A percentile compares a stretch with the other conserved stretches of the same genome.
Evolutionary conservation across 139 green algal species (phyloP).

Genomic region (Monoraphidium neglectum): DNA sequence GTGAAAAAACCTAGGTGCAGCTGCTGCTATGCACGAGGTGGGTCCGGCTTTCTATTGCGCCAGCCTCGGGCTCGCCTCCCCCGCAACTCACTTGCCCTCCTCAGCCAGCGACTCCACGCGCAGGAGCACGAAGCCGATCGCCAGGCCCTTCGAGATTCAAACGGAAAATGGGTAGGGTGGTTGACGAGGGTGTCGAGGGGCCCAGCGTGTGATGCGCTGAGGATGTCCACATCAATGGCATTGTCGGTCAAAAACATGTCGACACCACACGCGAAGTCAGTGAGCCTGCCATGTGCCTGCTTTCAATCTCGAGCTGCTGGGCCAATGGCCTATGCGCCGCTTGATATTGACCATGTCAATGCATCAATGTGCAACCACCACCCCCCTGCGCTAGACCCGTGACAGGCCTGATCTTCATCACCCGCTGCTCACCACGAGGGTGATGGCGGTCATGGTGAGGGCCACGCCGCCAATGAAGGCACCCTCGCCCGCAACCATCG

Average conservation of each 20-base stretch:
- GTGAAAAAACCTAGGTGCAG: too few relatives aligned
- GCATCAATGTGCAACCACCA: background rate
- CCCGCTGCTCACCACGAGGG: constrained; percentile 73
- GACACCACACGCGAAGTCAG: too few relatives aligned
- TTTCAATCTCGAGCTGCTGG: too few relatives aligned
- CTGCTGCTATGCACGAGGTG: too few relatives aligned
- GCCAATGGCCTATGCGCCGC: background rate
- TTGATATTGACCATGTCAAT: background rate
- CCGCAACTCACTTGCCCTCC: constrained; percentile 93
- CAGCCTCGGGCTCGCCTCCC: too few relatives aligned
- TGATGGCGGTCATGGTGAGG: constrained; percentile 83
- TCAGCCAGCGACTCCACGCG: constrained; percentile 88
- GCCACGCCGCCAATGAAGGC: constrained; percentile 79
- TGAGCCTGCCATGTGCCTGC: too few relatives aligned
- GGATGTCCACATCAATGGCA: too few relatives aligned
- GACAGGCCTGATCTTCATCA: background rate
- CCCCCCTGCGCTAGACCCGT: background rate
- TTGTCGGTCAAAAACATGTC: too few relatives aligned
- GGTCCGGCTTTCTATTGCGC: too few relatives aligned
- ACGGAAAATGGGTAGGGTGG: background rate
- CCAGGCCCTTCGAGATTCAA: constrained; percentile 77
- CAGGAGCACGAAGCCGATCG: constrained; percentile 93
- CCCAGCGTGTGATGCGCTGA: background rate
- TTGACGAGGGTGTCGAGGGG: background rate
- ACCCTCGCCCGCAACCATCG: constrained; percentile 79